Conservation (phyloP, 1,284 basidiomycete genomes). For the Takashimella tepidaria region DNA sequence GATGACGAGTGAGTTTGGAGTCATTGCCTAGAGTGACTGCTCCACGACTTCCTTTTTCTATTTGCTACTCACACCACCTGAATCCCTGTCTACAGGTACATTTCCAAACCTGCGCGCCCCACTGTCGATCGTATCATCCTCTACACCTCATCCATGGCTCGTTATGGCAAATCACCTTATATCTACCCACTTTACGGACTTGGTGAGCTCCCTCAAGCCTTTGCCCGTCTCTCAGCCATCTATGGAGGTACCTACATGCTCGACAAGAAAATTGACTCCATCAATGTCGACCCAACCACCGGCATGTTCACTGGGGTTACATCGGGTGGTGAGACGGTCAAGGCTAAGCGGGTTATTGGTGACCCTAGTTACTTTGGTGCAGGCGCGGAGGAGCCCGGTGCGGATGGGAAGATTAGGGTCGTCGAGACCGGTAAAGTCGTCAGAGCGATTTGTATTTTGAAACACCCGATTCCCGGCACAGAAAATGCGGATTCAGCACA, state of each 20-base stretch:
- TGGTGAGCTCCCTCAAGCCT: conserved; percentile 97
- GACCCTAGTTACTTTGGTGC: conserved; percentile 96
- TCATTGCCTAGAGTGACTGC: no score
- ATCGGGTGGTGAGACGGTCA: conserved; percentile 85
- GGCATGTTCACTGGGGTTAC: conserved; percentile 94
- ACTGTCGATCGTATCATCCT: conserved; percentile 94
- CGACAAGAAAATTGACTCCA: conserved; percentile 89
- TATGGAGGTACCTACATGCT: conserved; percentile 99
- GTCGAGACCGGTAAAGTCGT: conserved; percentile 93
- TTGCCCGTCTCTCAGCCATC: conserved; percentile 95
- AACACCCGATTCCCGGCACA: conserved; percentile 97
- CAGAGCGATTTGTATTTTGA: conserved; percentile 94
- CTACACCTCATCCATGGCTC: conserved; percentile 97
- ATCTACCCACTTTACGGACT: conserved; percentile 99
- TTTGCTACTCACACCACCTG: no score
- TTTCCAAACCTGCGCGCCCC: conserved; percentile 81
- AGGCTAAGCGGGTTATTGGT: conserved; percentile 96
- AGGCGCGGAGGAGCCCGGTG: conserved; percentile 53
- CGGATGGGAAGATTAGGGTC: conserved; percentile 70
- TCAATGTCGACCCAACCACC: conserved; percentile 69
- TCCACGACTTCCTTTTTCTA: no score
- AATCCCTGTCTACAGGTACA: conserved; percentile 75
- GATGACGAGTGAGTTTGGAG: conserved; percentile 77
- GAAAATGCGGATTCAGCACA: conserved; percentile 92
- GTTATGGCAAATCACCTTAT: conserved; percentile 99